Conservation (phyloP, 495 filamentous ascomycete genomes). For the Pseudotulostoma volvatum region DNA sequence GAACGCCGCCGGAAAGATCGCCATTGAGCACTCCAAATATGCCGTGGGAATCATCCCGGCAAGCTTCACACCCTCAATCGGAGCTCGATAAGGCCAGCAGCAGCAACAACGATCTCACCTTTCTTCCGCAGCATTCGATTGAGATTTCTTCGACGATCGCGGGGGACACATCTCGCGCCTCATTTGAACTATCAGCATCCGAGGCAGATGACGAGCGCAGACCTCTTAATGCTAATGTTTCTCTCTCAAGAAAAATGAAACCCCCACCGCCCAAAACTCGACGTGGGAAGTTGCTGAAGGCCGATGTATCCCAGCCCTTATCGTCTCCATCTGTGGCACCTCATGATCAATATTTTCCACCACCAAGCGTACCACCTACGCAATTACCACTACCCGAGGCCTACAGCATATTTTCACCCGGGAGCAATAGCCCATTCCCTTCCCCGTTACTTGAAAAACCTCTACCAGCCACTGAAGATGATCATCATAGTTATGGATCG, state of each 20-base stretch:
- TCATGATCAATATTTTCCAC: neutral
- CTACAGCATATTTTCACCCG: neutral
- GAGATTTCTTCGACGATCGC: neutral
- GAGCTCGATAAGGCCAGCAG: slow-evolving; percentile 18
- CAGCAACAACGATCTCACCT: slow-evolving; percentile 27
- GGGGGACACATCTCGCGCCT: slow-evolving; percentile 25
- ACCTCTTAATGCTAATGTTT: slow-evolving; percentile 14
- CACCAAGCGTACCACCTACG: neutral
- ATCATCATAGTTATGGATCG: too few relatives aligned
- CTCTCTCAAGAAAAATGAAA: slow-evolving; percentile 17
- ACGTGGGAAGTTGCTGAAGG: slow-evolving; percentile 51
- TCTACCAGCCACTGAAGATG: neutral
- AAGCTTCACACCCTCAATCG: slow-evolving; percentile 4
- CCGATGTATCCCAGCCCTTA: slow-evolving; percentile 10
- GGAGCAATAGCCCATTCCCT: neutral
- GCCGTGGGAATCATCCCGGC: too few relatives aligned
- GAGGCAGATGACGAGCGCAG: slow-evolving; percentile 22
- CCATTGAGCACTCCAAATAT: neutral
- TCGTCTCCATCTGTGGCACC: slow-evolving; percentile 15
- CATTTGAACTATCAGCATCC: slow-evolving; percentile 20
- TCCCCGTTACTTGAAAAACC: neutral
- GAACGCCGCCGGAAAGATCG: neutral
- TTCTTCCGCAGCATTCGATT: slow-evolving; percentile 23
- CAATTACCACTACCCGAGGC: neutral
- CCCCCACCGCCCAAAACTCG: slow-evolving; percentile 45